These are phyloP conservation scores for Colletotrichum siamense DNA, from an alignment of 2,329 filamentous ascomycete species.

Conservation along the genomic window DNA sequence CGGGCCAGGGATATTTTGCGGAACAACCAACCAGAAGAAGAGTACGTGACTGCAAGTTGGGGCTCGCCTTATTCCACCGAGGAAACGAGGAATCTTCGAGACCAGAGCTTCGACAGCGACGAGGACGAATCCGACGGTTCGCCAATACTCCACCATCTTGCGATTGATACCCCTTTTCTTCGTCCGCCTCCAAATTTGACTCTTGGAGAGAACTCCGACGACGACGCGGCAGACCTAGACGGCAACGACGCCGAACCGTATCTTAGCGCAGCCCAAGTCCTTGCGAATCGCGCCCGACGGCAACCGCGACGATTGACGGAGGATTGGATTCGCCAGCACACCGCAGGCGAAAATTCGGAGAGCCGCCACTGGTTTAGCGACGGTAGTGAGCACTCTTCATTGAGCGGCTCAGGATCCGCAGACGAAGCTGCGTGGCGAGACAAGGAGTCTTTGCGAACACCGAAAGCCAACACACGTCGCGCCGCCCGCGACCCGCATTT, in stretches of 20 bases:
- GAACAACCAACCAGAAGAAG: constrained; percentile 52
- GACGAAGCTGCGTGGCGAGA: constrained; percentile 53
- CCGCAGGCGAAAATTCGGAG: constrained; percentile 67
- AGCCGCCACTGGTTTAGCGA: constrained; percentile 33
- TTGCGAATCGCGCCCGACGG: constrained; percentile 67
- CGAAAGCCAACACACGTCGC: constrained; percentile 41
- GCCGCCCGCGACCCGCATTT: constrained; percentile 26
- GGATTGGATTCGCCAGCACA: constrained; percentile 86
- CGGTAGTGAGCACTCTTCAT: constrained; percentile 73
- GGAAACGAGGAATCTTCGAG: constrained; percentile 54
- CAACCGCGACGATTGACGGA: constrained; percentile 72
- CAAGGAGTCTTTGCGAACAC: constrained; percentile 53
- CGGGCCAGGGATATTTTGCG: constrained; percentile 60
- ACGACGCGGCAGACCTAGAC: not conserved
- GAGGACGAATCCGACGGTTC: constrained; percentile 63
- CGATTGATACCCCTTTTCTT: constrained; percentile 67
- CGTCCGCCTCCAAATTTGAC: constrained; percentile 57
- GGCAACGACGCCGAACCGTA: constrained; percentile 40
- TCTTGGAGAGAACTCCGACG: constrained; percentile 29
- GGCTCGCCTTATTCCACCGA: constrained; percentile 85
- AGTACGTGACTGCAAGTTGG: constrained; percentile 80
- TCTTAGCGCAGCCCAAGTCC: constrained; percentile 60
- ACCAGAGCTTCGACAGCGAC: constrained; percentile 62
- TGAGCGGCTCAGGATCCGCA: constrained; percentile 68
- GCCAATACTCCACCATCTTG: constrained; percentile 65